Evolutionary conservation across 2,329 filamentous ascomycete species (phyloP), one percentile per base, ranked within the genome.

Genomic region (Cladosporium halotolerans): DNA sequence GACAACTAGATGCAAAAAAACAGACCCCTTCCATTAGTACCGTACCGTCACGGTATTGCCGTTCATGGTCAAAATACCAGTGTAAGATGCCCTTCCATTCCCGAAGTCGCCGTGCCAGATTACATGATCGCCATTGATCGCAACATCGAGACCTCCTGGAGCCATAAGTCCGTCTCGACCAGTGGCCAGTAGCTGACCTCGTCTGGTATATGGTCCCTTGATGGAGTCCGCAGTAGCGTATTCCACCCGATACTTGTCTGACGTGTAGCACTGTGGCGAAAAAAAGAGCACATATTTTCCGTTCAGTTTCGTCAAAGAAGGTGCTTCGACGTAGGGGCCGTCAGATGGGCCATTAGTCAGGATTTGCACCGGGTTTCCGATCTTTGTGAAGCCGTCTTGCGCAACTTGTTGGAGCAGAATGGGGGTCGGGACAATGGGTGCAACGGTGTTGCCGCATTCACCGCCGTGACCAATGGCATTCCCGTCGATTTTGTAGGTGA

Each of bases 291-390:
- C 59, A 38, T 66, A 68, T 33, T 58, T 63, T 16, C 62, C 62
- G 10, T 55, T 57, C 38, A 63, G 57, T 36, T 58, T 59, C 38
- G 60, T 58, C 16, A 68, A 55, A 13, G 57, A 41, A 0, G 65
- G 67, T n/a, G 66, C 64, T 54, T 68, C 66, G 38, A 68, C 56
- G 18, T 63, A 60, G 2, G 65, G 64, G 2, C 67, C 65, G 52
- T 67, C 66, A 28, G 45, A 44, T 2, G 56, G 36, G 18, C 57
- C 58, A 44, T 66, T 67, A 10, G 56, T 60, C 18, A 68, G 55
- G 19, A 67, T 54, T 28, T 58, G 46, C 9, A 60, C 53, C 3
- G 60, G 51, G 42, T 40, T 52, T 11, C 63, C 63, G 18, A 63
- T 57, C 43, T 56, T 57, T 9, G 61, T 66, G 38, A 56, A 42